Base-by-base conservation (phyloP, 139 green algal genomes). In the Coelastrella sp. region DNA sequence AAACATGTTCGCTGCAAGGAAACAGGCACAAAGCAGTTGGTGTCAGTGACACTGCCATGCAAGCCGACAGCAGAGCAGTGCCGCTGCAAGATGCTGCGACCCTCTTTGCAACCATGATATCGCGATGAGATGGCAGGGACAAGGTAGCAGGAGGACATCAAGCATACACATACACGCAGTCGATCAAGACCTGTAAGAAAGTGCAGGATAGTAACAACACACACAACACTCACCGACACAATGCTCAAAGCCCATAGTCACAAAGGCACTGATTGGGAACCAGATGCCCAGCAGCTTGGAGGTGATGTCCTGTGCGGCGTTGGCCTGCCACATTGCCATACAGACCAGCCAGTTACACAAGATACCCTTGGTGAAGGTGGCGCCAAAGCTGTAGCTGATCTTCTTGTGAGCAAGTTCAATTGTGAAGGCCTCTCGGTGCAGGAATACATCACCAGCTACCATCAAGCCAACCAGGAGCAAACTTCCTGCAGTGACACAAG, bases 291-390 rank as follows among this genome's bases (percentile, higher is more conserved):
- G 90, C 68, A 95, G 84, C 84, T 98, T 98, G 85, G 94, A 95
- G 35, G 90, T 79, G 61, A 97, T 78, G 81, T 88, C 94, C 82
- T 93, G 89, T 27, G 95, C 84, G 6, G 92, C 92, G 70, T 90
- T 94, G 68, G 92, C 94, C 85, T 96, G 93, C 95, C 95, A 98
- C 60, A 98, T 92, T 8, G 95, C 97, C 70, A 98, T 87, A 92
- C 95, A 97, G n/a, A 99, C 97, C 74, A 98, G 93, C 95, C 95
- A 99, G 95, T 99, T 99, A 92, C 94, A 96, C 80, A 97, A 76
- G 85, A 99, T 95, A 85, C 93, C 95, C n/a, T 94, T 93, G 19
- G 93, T 65, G 61, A 97, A 93, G 7, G 93, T 93, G 83, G 85
- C 83, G 57, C 74, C 60, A 72, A 89, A 92, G 25, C 66, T 61